Percentiles rank a stretch among this genome's conserved stretches.
Evolutionary conservation across 2,329 filamentous ascomycete genomes (phyloP).

Genomic region (Pseudohalonectria lignicola): DNA sequence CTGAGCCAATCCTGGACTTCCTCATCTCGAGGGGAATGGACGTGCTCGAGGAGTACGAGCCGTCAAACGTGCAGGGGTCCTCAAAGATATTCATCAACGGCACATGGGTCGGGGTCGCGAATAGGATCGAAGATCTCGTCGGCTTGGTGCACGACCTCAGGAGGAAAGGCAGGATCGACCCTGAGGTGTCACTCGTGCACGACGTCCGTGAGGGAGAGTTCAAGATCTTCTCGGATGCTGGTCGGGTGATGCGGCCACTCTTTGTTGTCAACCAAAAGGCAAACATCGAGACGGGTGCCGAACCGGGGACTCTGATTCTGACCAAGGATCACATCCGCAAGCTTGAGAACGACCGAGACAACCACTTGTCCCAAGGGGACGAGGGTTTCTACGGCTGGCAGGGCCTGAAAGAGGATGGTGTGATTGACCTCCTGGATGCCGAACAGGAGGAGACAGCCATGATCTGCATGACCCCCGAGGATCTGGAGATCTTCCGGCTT

Average conservation of each 20-base stretch:
- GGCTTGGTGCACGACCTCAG: slow-evolving; percentile 67
- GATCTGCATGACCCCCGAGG: slow-evolving; percentile 98
- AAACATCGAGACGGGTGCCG: slow-evolving; percentile 48
- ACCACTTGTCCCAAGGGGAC: slow-evolving; percentile 49
- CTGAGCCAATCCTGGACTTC: slow-evolving; percentile 84
- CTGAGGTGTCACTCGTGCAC: slow-evolving; percentile 87
- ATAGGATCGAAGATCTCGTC: slow-evolving; percentile 78
- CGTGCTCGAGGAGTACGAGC: slow-evolving; percentile 89
- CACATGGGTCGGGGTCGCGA: slow-evolving; percentile 93
- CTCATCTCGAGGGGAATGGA: slow-evolving; percentile 97
- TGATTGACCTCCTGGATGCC: slow-evolving; percentile 91
- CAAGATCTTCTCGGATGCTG: slow-evolving; percentile 96
- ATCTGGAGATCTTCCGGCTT: slow-evolving; percentile 68
- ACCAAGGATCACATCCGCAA: slow-evolving; percentile 71
- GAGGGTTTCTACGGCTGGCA: slow-evolving; percentile 72
- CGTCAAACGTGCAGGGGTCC: slow-evolving; percentile 72
- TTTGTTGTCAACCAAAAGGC: slow-evolving; percentile 90
- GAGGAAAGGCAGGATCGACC: slow-evolving; percentile 72
- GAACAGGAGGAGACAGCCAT: slow-evolving; percentile 98
- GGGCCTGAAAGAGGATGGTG: slow-evolving; percentile 70
- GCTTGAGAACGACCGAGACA: slow-evolving; percentile 55
- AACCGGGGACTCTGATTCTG: slow-evolving; percentile 64
- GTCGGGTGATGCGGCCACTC: slow-evolving; percentile 84
- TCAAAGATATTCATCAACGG: slow-evolving; percentile 98
- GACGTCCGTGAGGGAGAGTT: slow-evolving; percentile 97